A percentile compares a stretch with the other conserved stretches of the same genome.
Conservation (phyloP, 257 asterid genomes). For the Solanum piurae region DNA sequence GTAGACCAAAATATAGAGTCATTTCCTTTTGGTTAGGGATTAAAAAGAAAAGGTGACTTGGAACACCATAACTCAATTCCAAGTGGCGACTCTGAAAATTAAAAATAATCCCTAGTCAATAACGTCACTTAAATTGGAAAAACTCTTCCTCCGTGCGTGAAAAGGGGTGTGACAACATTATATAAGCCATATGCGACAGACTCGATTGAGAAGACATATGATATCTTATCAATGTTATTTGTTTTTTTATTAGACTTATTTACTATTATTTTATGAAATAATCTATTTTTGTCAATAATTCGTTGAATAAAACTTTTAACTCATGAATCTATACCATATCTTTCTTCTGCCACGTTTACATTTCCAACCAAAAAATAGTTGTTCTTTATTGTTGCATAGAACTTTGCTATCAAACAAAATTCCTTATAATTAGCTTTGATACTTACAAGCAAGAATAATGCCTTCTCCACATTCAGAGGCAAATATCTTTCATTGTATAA, state of each 20-base stretch:
- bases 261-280: neutral
- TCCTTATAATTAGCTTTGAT: neutral
- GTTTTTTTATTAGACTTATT: neutral
- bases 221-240: neutral
- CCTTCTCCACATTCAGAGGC: conserved; percentile 43
- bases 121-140: too few species aligned
- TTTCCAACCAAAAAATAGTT: neutral
- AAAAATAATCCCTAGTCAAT: too few species aligned
- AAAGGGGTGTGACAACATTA: too few species aligned
- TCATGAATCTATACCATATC: neutral
- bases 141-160: accelerated
- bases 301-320: neutral
- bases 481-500: neutral
- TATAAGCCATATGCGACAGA: neutral
- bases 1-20: too few species aligned
- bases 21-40: too few species aligned
- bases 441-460: neutral
- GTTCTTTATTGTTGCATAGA: neutral
- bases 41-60: too few species aligned
- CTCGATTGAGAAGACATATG: accelerated
- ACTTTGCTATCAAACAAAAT: neutral
- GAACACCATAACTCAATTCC: too few species aligned
- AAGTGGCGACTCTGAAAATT: too few species aligned
- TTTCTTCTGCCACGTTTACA: neutral
- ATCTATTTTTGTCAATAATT: neutral